A percentile compares a stretch with the other conserved stretches of the same genome.
phyloP scores from a whole-genome alignment of 2,329 filamentous ascomycete species.

The Exophiala spinifera region DNA sequence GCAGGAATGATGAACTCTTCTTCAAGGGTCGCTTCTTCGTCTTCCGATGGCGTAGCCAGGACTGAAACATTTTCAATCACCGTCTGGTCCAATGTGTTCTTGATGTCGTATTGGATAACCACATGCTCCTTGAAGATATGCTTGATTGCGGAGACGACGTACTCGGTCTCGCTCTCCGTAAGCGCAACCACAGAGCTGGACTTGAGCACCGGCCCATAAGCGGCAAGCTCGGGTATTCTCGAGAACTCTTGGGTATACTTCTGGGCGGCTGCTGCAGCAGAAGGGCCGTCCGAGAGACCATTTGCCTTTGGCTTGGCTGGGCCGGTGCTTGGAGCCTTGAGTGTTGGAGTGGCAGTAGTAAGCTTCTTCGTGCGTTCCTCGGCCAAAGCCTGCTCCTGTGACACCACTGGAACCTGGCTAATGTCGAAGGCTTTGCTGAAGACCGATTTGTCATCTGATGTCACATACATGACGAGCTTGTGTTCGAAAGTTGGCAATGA shows the following conservation, averaged over 20 bases:
- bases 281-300: constrained; percentile 69
- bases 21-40: constrained; percentile 66
- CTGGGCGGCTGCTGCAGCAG: constrained; percentile 75
- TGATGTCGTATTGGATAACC: constrained; percentile 94
- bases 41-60: constrained; percentile 72
- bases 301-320: constrained; percentile 68
- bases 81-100: constrained; percentile 91
- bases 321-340: constrained; percentile 85
- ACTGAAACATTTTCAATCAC: constrained; percentile 87
- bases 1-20: constrained; percentile 94
- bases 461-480: constrained; percentile 96
- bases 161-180: constrained; percentile 95
- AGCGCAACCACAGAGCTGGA: constrained; percentile 82
- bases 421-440: constrained; percentile 89
- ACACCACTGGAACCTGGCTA: constrained; percentile 84
- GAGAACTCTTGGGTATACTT: constrained; percentile 85
- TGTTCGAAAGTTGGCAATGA: constrained; percentile 93
- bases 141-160: constrained; percentile 89
- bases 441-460: constrained; percentile 79
- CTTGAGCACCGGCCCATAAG: constrained; percentile 88
- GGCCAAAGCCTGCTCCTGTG: constrained; percentile 90
- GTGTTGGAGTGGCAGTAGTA: constrained; percentile 82
- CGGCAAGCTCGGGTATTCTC: constrained; percentile 84
- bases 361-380: constrained; percentile 98
- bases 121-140: constrained; percentile 97